Percentiles rank a stretch among this genome's conserved stretches.
These are phyloP conservation scores for Metschnikowia lachancei DNA, from an alignment of 805 yeast genomes.

Conservation along the genomic window DNA sequence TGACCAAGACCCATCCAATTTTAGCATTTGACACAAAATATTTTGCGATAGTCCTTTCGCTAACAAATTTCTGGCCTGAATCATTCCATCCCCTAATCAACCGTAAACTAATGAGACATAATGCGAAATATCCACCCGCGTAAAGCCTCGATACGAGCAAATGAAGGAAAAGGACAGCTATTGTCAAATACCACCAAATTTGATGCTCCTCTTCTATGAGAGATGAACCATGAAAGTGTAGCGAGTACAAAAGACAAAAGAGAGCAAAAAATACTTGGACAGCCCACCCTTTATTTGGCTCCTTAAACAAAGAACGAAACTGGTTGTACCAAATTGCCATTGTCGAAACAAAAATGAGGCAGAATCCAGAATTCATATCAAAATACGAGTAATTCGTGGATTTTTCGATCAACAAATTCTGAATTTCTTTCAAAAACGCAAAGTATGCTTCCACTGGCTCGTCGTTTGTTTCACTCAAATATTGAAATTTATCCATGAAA, in stretches of 20 bases:
- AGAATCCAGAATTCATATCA: conserved; percentile 38
- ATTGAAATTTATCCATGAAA: conserved; percentile 16
- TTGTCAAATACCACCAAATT: conserved; percentile 73
- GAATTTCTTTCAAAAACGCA: conserved; percentile 45
- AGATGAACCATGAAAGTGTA: conserved; percentile 76
- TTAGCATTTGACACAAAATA: conserved; percentile 33
- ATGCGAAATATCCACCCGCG: conserved; percentile 3
- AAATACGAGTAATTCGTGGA: conserved; percentile 71
- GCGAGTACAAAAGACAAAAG: conserved; percentile 47
- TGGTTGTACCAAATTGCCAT: not conserved
- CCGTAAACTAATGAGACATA: conserved; percentile 44
- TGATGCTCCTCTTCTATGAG: conserved; percentile 95
- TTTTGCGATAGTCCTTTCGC: conserved; percentile 36
- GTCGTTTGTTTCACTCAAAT: conserved; percentile 5
- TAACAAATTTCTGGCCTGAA: conserved; percentile 79
- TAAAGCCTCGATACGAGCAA: conserved; percentile 7
- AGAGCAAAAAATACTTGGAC: conserved; percentile 16
- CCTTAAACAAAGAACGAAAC: not conserved
- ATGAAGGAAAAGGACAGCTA: conserved; percentile 17
- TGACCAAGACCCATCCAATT: conserved; percentile 49
- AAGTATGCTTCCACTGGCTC: conserved; percentile 23
- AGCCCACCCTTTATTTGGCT: not conserved
- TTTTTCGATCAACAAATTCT: conserved; percentile 49
- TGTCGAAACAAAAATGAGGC: conserved; percentile 11
- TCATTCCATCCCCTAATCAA: conserved; percentile 79